Evolutionary conservation across 2,329 filamentous ascomycete genomes (phyloP).

Genomic region (Ciborinia camelliae): DNA sequence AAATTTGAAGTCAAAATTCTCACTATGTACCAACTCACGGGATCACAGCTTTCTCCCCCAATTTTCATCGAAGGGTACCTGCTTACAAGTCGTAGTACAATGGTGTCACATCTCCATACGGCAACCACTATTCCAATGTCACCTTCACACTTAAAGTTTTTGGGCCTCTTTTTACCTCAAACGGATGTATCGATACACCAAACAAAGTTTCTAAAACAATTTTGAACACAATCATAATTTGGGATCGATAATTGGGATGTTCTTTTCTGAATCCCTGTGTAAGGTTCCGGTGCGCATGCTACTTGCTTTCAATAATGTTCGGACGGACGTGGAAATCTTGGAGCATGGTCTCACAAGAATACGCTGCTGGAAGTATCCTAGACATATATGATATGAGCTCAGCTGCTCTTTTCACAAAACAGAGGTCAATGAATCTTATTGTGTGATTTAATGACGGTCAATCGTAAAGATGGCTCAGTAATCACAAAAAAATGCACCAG

Average conservation of each 20-base stretch:
- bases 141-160: not conserved
- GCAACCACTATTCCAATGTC: not conserved
- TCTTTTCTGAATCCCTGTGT: not conserved
- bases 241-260: not conserved
- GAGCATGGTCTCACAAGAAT: not conserved
- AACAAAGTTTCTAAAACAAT: slow-evolving; percentile 5
- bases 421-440: not conserved
- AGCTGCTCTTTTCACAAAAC: slow-evolving; percentile 2
- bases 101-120: not conserved
- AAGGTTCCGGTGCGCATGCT: not conserved
- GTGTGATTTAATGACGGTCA: not conserved
- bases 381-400: slow-evolving; percentile 14
- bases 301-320: not conserved
- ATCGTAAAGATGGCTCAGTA: not conserved
- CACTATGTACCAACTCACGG: slow-evolving; percentile 2
- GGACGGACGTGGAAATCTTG: slow-evolving; percentile 2
- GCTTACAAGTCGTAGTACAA: slow-evolving; percentile 11
- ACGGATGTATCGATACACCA: slow-evolving; percentile 16
- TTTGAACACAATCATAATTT: not conserved
- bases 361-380: slow-evolving; percentile 12
- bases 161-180: not conserved
- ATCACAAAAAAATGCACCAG: not conserved
- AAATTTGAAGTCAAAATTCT: not conserved
- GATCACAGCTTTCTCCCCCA: slow-evolving; percentile 16
- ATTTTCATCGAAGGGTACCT: slow-evolving; percentile 17